These are phyloP conservation scores for Bacidia rubella DNA, from an alignment of 495 filamentous ascomycete species.

Conservation along the genomic window DNA sequence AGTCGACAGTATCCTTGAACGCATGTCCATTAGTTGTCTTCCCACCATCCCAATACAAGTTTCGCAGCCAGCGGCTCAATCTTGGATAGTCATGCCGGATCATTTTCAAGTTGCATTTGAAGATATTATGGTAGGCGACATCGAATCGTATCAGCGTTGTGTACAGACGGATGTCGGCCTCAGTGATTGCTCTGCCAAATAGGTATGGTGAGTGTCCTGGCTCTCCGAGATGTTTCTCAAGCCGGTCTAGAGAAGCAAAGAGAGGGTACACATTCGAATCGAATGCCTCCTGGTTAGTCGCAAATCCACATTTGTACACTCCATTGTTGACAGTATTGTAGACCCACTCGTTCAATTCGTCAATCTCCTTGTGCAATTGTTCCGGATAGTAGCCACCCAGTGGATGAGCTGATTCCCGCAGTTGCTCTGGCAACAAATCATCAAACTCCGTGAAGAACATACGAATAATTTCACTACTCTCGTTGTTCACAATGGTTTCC, in stretches of 20 bases:
- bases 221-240: constrained; percentile 43
- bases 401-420: constrained; percentile 32
- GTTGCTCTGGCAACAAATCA: constrained; percentile 36
- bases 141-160: constrained; percentile 56
- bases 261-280: constrained; percentile 42
- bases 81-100: constrained; percentile 57
- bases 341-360: constrained; percentile 50
- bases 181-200: constrained; percentile 51
- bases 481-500: constrained; percentile 68
- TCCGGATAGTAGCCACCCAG: constrained; percentile 43
- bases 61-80: constrained; percentile 54
- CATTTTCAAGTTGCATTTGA: constrained; percentile 57
- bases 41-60: constrained; percentile 56
- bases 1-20: constrained; percentile 58
- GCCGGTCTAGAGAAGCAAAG: constrained; percentile 49
- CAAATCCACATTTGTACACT: constrained; percentile 58
- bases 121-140: constrained; percentile 53
- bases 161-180: constrained; percentile 53
- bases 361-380: constrained; percentile 39
- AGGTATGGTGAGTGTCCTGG: constrained; percentile 41
- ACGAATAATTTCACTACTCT: constrained; percentile 71
- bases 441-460: constrained; percentile 53
- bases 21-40: constrained; percentile 34
- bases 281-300: constrained; percentile 51
- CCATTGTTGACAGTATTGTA: constrained; percentile 56